Evolutionary conservation across 2,329 filamentous ascomycete species (phyloP), one percentile per base, ranked within the genome.

Genomic region (Exophiala spinifera): DNA sequence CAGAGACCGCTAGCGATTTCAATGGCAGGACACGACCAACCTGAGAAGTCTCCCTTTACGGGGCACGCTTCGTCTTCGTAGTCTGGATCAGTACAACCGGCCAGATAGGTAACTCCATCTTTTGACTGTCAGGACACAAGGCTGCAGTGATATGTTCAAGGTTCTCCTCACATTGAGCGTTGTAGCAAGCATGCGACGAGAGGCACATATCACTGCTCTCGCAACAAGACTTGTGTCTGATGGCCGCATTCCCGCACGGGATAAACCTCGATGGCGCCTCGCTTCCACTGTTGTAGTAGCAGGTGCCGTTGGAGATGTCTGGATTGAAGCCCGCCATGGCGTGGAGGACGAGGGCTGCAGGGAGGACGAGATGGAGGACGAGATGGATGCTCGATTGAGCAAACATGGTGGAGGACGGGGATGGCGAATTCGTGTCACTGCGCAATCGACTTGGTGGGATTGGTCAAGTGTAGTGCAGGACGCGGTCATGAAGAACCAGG

Each of bases 61-160:
- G 62, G 62, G 46, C 62, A 64, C 21, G 21, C 55, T 4, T 42
- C 14, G 46, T 64, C 53, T 39, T 58, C 34, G 48, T 63, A 65
- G 31, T 46, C 43, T 5, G 53, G 46, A 36, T 64, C 61, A 7
- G 63, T 64, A 39, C 62, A 64, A 37, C 63, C 63, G 15, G 61
- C 59, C 4, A 63, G 46, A 46, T 65, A 64, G 10, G 62, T 64
- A 15, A 62, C 60, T 15, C 57, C 54, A 45, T 55, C 57, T 61
- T 19, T 8, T n/a, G 6, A 23, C 7, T 13, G 34, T 61, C 37
- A 63, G 53, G 8, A 17, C 31, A 15, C 19, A 31, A 31, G 5
- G 2, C 23, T n/a, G 11, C 31, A 17, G n/a, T 28, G 20, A 10
- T 39, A 21, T 19, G 1, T 14, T 19, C 19, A 17, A 11, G 4